A percentile compares a stretch with the other conserved stretches of the same genome.
phyloP scores from a whole-genome alignment of 2,329 filamentous ascomycete species.

The Talaromyces islandicus region DNA sequence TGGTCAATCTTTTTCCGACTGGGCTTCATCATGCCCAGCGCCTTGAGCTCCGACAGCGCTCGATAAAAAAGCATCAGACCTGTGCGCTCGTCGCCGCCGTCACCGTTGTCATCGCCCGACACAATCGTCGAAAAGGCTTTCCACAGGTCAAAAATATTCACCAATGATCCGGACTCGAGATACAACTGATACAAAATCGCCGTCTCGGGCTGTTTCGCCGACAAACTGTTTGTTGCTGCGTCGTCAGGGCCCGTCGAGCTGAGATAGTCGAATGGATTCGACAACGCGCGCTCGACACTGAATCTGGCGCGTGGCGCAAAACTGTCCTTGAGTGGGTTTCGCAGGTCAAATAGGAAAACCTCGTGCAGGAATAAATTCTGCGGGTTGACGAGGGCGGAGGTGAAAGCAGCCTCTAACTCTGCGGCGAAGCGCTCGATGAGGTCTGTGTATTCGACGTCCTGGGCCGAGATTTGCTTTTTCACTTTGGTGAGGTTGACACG shows the following conservation, averaged over 20 bases:
- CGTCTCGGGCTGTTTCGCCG: conserved; percentile 51
- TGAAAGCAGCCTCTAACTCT: conserved; percentile 35
- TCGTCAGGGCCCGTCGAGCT: conserved; percentile 36
- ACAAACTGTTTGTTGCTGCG: conserved; percentile 32
- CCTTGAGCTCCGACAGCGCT: conserved; percentile 75
- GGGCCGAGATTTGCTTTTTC: conserved; percentile 47
- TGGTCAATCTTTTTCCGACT: conserved; percentile 92
- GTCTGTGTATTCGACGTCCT: conserved; percentile 51
- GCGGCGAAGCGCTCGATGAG: conserved; percentile 45
- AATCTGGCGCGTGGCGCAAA: conserved; percentile 55
- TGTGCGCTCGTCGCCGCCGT: conserved; percentile 25
- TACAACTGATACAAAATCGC: conserved; percentile 59
- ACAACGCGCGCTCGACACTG: conserved; percentile 55
- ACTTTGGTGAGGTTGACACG: conserved; percentile 54
- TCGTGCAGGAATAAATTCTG: conserved; percentile 50
- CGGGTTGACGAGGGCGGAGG: conserved; percentile 42
- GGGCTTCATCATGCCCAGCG: conserved; percentile 79
- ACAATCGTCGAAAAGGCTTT: conserved; percentile 54
- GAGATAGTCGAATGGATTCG: conserved; percentile 56
- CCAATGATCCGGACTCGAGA: conserved; percentile 55
- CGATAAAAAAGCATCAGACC: conserved; percentile 73
- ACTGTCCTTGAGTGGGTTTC: conserved; percentile 51
- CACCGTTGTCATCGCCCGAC: conserved; percentile 22
- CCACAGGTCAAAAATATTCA: conserved; percentile 59
- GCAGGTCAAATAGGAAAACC: conserved; percentile 53